phyloP scores from a whole-genome alignment of 2,329 filamentous ascomycete species.

The Sphaerulina vaccinii region DNA sequence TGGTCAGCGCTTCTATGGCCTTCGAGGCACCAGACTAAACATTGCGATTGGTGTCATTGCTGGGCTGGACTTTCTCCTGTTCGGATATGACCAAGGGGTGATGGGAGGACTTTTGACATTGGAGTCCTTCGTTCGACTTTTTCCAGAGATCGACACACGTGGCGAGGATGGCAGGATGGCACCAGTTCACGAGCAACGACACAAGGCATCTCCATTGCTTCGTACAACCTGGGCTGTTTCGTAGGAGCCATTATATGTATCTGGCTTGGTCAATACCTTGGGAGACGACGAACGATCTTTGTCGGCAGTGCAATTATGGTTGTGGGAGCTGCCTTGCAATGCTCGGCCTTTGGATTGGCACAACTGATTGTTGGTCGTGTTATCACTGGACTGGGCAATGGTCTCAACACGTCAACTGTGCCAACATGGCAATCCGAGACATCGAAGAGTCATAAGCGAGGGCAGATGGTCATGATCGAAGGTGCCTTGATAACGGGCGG shows the following conservation, averaged over 20 bases:
- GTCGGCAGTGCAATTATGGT: constrained; percentile 51
- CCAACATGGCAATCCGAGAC: constrained; percentile 55
- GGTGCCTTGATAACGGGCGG: constrained; percentile 46
- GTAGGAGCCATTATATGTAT: constrained; percentile 51
- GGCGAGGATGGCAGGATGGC: constrained; percentile 7
- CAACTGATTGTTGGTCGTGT: constrained; percentile 52
- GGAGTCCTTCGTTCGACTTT: constrained; percentile 42
- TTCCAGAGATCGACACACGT: constrained; percentile 42
- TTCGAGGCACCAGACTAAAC: constrained; percentile 43
- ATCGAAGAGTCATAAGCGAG: constrained; percentile 50
- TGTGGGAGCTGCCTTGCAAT: constrained; percentile 50
- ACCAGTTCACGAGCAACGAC: constrained; percentile 18
- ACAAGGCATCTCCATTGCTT: constrained; percentile 23
- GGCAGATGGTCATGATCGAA: constrained; percentile 42
- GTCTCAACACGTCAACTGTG: constrained; percentile 46
- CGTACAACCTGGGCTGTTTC: constrained; percentile 48
- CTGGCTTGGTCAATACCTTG: constrained; percentile 52
- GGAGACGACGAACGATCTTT: constrained; percentile 53
- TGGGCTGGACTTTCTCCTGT: constrained; percentile 40
- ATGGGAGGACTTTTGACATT: constrained; percentile 47
- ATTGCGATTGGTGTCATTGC: constrained; percentile 46
- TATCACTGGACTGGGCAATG: constrained; percentile 54
- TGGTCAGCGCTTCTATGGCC: constrained; percentile 38
- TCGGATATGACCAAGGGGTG: constrained; percentile 37
- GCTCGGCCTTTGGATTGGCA: constrained; percentile 43